Percentiles rank a stretch among this genome's conserved stretches.
These are phyloP conservation scores for Colletotrichum endophyticum DNA, from an alignment of 2,329 filamentous ascomycete genomes.

Conservation along the genomic window DNA sequence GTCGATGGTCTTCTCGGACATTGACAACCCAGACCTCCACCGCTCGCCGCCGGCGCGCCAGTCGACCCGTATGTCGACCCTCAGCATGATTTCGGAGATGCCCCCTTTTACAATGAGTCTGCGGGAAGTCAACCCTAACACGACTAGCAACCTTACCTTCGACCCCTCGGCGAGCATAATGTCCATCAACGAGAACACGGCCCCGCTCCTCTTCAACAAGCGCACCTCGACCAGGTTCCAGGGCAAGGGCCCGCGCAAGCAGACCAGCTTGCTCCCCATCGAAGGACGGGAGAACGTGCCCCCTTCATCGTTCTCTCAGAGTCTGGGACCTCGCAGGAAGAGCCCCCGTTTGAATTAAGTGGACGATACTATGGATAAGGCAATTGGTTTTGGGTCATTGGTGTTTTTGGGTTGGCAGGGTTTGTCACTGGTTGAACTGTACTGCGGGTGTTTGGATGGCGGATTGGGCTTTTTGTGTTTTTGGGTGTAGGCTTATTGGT, in stretches of 20 bases:
- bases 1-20: conserved; percentile 45
- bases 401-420: background rate
- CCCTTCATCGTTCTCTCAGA: conserved; percentile 48
- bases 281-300: conserved; percentile 60
- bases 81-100: conserved; percentile 22
- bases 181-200: conserved; percentile 45
- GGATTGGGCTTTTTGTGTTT: background rate
- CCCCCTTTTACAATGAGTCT: conserved; percentile 48
- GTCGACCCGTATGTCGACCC: conserved; percentile 16
- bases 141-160: conserved; percentile 45
- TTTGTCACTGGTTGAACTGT: background rate
- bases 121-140: conserved; percentile 57
- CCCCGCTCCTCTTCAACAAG: conserved; percentile 49
- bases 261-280: conserved; percentile 31
- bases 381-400: background rate
- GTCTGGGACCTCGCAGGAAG: conserved; percentile 53
- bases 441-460: background rate
- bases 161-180: conserved; percentile 48
- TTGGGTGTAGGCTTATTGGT: conserved; percentile 18
- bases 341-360: conserved; percentile 53
- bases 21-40: conserved; percentile 26
- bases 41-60: conserved; percentile 11
- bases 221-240: conserved; percentile 40
- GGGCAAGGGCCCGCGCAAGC: conserved; percentile 36
- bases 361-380: background rate